Evolutionary conservation across 2,329 filamentous ascomycete species (phyloP), one percentile per base, ranked within the genome.

Genomic region (Coniochaeta pulveracea): DNA sequence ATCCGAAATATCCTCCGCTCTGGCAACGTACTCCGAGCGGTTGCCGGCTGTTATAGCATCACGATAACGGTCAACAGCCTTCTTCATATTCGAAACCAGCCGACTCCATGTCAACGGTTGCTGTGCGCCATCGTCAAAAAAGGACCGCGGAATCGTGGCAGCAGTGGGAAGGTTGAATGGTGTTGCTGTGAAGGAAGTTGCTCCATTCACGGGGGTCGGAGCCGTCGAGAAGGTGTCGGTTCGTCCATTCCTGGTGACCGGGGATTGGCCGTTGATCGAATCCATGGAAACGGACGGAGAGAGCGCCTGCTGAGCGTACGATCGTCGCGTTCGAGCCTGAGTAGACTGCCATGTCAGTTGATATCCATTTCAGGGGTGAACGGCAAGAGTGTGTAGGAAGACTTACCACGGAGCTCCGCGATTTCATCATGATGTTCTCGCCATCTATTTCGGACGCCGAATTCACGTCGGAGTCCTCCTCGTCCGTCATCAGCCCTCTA

Each of bases 1-100:
- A 53, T 98, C 91, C 5, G 91, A 96, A 34, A 98, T 95, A 51
- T 98, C 89, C 57, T 98, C 91, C n/a, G 91, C 91, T 41, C 83
- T 75, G 37, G 81, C 80, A 17, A 96, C 91, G 55, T 93, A 96
- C 51, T 96, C 86, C 3, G 86, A 84, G 17, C 88, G 78, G 49
- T 81, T 78, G 41, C 79, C 80, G 47, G 77, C 82, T 40, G 79
- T 80, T 46, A 98, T 84, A n/a, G 85, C 83, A 44, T 93, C 82
- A 28, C 86, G 76, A 56, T 96, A 98, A 36, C 80, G 74, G 46
- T 95, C 86, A 38, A 98, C 80, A 2, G 89, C 84, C 43, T 76
- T 72, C 47, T 85, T 85, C 84, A 96, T 96, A 50, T 94, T 93
- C 37, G 88, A 78, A 5, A 96, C 80, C 34, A 98, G 74, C 14